These are phyloP conservation scores for Metarhizium sp. DNA, from an alignment of 2,329 filamentous ascomycete genomes.

Conservation along the genomic window DNA sequence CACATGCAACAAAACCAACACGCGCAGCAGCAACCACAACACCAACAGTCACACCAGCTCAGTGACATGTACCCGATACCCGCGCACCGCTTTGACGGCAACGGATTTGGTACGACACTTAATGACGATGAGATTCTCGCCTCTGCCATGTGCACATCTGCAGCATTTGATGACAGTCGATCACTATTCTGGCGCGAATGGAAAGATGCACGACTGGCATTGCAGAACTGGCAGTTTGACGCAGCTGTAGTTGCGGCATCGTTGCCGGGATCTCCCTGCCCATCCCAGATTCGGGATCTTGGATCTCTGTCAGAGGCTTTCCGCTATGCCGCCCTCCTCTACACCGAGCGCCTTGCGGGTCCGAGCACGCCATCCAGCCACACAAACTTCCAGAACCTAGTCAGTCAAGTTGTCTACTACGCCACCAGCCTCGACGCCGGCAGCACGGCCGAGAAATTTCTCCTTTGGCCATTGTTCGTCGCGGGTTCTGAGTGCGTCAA, in stretches of 20 bases:
- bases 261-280: conserved; percentile 39
- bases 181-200: conserved; percentile 77
- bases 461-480: conserved; percentile 90
- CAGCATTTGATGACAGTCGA: conserved; percentile 48
- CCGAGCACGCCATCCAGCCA: conserved; percentile 64
- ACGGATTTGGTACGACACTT: conserved; percentile 49
- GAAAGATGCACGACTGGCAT: conserved; percentile 65
- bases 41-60: not conserved
- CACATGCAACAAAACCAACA: not conserved
- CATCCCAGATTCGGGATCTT: conserved; percentile 62
- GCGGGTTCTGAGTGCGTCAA: conserved; percentile 83
- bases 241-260: conserved; percentile 39
- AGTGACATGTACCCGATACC: conserved; percentile 28
- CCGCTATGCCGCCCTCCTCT: conserved; percentile 79
- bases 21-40: not conserved
- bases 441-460: conserved; percentile 70
- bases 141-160: conserved; percentile 30
- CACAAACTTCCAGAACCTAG: conserved; percentile 72
- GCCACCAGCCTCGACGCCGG: conserved; percentile 68
- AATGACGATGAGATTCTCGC: conserved; percentile 45
- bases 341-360: conserved; percentile 78
- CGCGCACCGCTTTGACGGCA: conserved; percentile 55
- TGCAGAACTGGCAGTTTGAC: conserved; percentile 77
- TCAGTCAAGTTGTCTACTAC: conserved; percentile 74
- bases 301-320: conserved; percentile 82